Evolutionary conservation across 2,329 filamentous ascomycete genomes (phyloP).

Genomic region (Fusarium lateritium): DNA sequence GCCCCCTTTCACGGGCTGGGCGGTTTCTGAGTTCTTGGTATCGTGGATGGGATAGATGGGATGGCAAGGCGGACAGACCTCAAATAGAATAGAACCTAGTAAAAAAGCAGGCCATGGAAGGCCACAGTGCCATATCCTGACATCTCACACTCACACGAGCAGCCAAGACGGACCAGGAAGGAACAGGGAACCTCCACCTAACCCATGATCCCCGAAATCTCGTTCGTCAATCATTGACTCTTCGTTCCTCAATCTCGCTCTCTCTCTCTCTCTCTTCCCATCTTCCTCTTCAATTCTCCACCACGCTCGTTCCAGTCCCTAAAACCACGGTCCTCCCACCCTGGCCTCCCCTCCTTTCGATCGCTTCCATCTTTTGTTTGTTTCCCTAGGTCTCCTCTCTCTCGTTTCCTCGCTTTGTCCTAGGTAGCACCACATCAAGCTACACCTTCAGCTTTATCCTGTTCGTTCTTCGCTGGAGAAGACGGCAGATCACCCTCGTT

Average conservation of each 20-base stretch:
- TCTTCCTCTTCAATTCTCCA: constrained; percentile 41
- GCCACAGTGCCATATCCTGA: constrained; percentile 30
- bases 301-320: constrained; percentile 48
- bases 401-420: constrained; percentile 37
- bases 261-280: constrained; percentile 25
- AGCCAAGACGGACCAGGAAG: constrained; percentile 34
- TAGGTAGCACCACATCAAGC: constrained; percentile 18
- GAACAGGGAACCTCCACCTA: constrained; percentile 39
- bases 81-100: constrained; percentile 25
- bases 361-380: constrained; percentile 34
- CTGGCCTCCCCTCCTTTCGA: constrained; percentile 26
- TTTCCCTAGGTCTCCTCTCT: constrained; percentile 34
- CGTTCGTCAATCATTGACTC: constrained; percentile 42
- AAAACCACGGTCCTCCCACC: constrained; percentile 45
- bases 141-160: constrained; percentile 31
- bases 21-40: constrained; percentile 30
- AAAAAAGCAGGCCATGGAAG: constrained; percentile 16
- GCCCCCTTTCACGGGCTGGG: constrained; percentile 28
- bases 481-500: constrained; percentile 44
- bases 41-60: constrained; percentile 22
- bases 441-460: constrained; percentile 21
- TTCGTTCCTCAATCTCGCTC: constrained; percentile 31
- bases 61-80: constrained; percentile 30
- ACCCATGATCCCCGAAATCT: constrained; percentile 43
- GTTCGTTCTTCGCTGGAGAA: constrained; percentile 41